These are phyloP conservation scores for Clavispora santaluciae DNA, from an alignment of 805 yeast genomes.

Conservation along the genomic window DNA sequence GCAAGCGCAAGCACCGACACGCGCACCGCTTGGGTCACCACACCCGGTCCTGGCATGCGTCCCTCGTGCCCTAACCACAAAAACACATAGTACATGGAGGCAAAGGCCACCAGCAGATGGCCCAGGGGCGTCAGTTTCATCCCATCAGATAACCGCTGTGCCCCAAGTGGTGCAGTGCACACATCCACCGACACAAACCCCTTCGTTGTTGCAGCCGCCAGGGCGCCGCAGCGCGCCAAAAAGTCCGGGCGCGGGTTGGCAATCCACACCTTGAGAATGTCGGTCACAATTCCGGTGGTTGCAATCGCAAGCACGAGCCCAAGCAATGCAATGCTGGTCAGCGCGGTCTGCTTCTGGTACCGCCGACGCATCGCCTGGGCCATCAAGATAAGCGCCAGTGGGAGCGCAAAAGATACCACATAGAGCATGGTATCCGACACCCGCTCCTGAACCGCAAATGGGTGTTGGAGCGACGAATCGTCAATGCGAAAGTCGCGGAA, in stretches of 20 bases:
- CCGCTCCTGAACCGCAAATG: constrained; percentile 25
- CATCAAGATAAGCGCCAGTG: constrained; percentile 18
- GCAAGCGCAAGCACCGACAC: constrained; percentile 18
- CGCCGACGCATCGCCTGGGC: not conserved
- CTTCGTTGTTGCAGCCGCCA: constrained; percentile 19
- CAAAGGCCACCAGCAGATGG: constrained; percentile 33
- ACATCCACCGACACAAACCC: constrained; percentile 25
- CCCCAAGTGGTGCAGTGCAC: constrained; percentile 32
- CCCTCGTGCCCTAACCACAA: constrained; percentile 24
- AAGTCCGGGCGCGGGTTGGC: constrained; percentile 9
- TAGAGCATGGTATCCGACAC: constrained; percentile 30
- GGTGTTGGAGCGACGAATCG: constrained; percentile 29
- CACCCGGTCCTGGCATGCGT: not conserved
- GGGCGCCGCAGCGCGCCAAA: constrained; percentile 7
- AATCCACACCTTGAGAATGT: constrained; percentile 7
- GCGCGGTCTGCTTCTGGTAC: not conserved
- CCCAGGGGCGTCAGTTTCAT: constrained; percentile 40
- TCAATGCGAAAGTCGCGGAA: constrained; percentile 24
- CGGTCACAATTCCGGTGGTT: constrained; percentile 5
- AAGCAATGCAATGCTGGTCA: constrained; percentile 1
- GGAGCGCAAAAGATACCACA: constrained; percentile 22
- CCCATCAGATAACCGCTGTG: constrained; percentile 27
- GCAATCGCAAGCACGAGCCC: constrained; percentile 6
- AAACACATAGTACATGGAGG: constrained; percentile 28
- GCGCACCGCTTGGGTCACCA: not conserved